A percentile compares a stretch with the other conserved stretches of the same genome.
Evolutionary conservation across 805 yeast genomes (phyloP).

Genomic region (Zygoascus tannicola): DNA sequence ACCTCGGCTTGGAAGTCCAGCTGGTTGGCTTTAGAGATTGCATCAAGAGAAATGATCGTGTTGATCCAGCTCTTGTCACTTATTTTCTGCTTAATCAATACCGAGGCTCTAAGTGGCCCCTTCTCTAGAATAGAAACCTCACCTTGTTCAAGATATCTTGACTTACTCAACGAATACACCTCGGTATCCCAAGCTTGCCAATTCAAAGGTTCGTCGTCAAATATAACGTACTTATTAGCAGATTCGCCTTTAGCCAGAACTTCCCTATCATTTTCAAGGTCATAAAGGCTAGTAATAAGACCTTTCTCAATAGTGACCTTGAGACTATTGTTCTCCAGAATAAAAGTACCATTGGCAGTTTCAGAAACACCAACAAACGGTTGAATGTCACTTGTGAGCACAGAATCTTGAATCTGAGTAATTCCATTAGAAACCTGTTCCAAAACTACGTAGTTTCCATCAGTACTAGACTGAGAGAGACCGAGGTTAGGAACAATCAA

Average conservation of each 20-base stretch:
- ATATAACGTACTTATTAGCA: slow-evolving; percentile 81
- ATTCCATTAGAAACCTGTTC: slow-evolving; percentile 5
- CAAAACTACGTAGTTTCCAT: slow-evolving; percentile 8
- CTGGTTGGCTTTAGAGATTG: slow-evolving; percentile 32
- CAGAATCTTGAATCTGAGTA: slow-evolving; percentile 1
- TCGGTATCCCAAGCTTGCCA: slow-evolving; percentile 99
- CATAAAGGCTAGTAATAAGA: slow-evolving; percentile 49
- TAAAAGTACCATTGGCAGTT: slow-evolving; percentile 34
- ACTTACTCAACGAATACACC: slow-evolving; percentile 71
- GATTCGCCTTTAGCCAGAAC: slow-evolving; percentile 62
- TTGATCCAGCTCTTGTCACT: slow-evolving; percentile 49
- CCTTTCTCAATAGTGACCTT: slow-evolving; percentile 54
- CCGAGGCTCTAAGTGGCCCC: slow-evolving; percentile 54
- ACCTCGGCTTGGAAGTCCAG: slow-evolving; percentile 51
- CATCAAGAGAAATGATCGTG: slow-evolving; percentile 63
- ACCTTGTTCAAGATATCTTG: slow-evolving; percentile 39
- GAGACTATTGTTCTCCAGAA: slow-evolving; percentile 53
- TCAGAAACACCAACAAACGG: slow-evolving; percentile 29
- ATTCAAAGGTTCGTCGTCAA: slow-evolving; percentile 82
- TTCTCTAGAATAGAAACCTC: slow-evolving; percentile 34
- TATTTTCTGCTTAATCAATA: slow-evolving; percentile 53
- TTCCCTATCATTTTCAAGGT: slow-evolving; percentile 49
- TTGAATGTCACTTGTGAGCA: slow-evolving; percentile 2
- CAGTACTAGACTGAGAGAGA: slow-evolving; percentile 5
- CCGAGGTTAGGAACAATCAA: slow-evolving; percentile 5